Percentiles rank a stretch among this genome's conserved stretches.
These are phyloP conservation scores for Colletotrichum sp. DNA, from an alignment of 2,329 filamentous ascomycete species.

Conservation along the genomic window DNA sequence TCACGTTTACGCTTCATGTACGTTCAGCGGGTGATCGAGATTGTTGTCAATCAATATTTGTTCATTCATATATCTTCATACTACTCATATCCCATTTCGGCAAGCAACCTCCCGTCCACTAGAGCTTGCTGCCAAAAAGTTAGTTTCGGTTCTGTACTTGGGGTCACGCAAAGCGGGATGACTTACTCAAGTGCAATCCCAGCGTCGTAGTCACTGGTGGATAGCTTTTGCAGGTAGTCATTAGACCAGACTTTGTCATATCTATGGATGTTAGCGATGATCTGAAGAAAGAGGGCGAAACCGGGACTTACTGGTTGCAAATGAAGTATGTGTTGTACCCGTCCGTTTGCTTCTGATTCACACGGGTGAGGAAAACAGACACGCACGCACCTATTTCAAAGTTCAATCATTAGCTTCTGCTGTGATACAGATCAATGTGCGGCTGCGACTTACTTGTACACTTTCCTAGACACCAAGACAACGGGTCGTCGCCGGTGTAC, in stretches of 20 bases:
- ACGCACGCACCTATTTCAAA: neutral
- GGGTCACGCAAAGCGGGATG: too few species aligned
- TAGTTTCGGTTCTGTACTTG: neutral
- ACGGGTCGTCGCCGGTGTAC: neutral
- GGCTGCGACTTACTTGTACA: neutral
- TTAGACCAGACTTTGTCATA: neutral
- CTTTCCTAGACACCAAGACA: neutral
- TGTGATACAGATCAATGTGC: accelerated
- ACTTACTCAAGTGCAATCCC: neutral
- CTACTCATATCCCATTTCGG: neutral
- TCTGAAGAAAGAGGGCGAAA: accelerated
- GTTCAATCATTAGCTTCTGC: neutral
- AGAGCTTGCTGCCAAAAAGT: neutral
- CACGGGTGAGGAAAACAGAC: neutral
- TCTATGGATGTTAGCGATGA: neutral
- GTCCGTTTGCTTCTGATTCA: neutral
- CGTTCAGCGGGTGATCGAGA: accelerated
- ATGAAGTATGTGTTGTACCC: neutral
- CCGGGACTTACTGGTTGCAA: neutral
- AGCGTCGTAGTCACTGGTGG: neutral
- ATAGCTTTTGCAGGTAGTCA: neutral
- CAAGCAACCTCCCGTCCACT: neutral
- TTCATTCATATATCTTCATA: neutral
- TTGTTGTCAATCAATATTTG: accelerated
- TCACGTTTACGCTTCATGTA: accelerated